phyloP scores from a whole-genome alignment of 1,284 basidiomycete species.

The Omphalotus olearius region DNA sequence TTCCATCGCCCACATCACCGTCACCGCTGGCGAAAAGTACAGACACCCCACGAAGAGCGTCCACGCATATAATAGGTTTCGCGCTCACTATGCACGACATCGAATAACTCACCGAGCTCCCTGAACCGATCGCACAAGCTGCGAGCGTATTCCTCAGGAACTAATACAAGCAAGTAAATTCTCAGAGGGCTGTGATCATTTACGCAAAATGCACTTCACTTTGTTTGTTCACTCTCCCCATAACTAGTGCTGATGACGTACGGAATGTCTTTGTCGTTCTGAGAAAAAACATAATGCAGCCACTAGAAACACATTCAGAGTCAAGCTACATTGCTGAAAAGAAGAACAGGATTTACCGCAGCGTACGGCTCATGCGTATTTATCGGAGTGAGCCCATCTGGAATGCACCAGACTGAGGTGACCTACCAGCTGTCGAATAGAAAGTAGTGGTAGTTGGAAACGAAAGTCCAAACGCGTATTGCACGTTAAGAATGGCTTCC shows the following conservation, averaged over 20 bases:
- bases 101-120: slow-evolving; percentile 42
- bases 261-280: slow-evolving; percentile 41
- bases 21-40: slow-evolving; percentile 63
- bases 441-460: slow-evolving; percentile 46
- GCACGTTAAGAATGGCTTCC: slow-evolving; percentile 72
- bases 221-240: slow-evolving; percentile 66
- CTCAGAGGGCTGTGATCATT: background rate
- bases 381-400: slow-evolving; percentile 35
- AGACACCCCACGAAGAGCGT: slow-evolving; percentile 54
- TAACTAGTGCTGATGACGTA: slow-evolving; percentile 61
- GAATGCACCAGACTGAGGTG: slow-evolving; percentile 60
- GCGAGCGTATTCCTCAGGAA: slow-evolving; percentile 56
- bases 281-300: slow-evolving; percentile 50
- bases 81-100: background rate
- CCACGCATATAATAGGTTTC: background rate
- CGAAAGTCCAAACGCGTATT: slow-evolving; percentile 61
- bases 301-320: slow-evolving; percentile 35
- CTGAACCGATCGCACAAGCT: slow-evolving; percentile 65
- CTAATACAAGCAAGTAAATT: slow-evolving; percentile 25
- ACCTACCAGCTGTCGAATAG: slow-evolving; percentile 57
- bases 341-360: slow-evolving; percentile 24
- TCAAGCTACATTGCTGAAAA: background rate
- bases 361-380: slow-evolving; percentile 65
- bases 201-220: slow-evolving; percentile 28
- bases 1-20: slow-evolving; percentile 62